Percentiles rank a stretch among this genome's conserved stretches.
These are phyloP conservation scores for Trametes sanguinea DNA, from an alignment of 768 basidiomycete species.

Conservation along the genomic window DNA sequence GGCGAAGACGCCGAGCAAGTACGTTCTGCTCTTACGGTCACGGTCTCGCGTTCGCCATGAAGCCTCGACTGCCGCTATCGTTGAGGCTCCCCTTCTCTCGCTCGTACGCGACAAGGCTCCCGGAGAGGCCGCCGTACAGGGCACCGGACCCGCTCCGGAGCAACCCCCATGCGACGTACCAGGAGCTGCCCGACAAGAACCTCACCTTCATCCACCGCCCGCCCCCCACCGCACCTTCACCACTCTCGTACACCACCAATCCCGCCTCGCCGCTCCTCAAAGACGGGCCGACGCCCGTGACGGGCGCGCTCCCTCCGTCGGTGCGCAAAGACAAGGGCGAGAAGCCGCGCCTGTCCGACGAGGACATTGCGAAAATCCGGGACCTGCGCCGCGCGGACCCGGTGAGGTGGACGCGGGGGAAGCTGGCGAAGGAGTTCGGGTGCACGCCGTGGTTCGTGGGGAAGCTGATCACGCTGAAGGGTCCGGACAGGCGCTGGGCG, in stretches of 20 bases:
- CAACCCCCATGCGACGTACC: conserved; percentile 28
- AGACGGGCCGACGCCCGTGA: conserved; percentile 31
- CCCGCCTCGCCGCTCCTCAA: conserved; percentile 74
- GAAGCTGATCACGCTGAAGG: conserved; percentile 62
- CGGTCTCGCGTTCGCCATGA: conserved; percentile 13
- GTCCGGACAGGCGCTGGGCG: conserved; percentile 46
- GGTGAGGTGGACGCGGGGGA: conserved; percentile 55
- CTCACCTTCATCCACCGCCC: conserved; percentile 84
- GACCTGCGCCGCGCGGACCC: conserved; percentile 61
- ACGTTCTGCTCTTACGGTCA: conserved; percentile 4
- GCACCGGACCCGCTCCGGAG: conserved; percentile 35
- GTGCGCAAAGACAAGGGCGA: conserved; percentile 18
- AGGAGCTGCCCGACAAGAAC: conserved; percentile 38
- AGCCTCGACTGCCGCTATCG: conserved; percentile 19
- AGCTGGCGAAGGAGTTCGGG: conserved; percentile 75
- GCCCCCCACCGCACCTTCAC: conserved; percentile 76
- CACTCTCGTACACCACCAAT: conserved; percentile 65
- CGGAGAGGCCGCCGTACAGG: conserved; percentile 31
- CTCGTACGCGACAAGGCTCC: conserved; percentile 33
- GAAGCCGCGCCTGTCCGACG: conserved; percentile 49
- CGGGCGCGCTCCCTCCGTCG: conserved; percentile 29
- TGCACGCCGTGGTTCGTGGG: conserved; percentile 71
- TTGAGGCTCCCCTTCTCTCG: conserved; percentile 18
- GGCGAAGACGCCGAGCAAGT: neutral
- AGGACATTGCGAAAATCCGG: conserved; percentile 57